Conservation (phyloP, 768 basidiomycete species). For the Pleurotus djamor region DNA sequence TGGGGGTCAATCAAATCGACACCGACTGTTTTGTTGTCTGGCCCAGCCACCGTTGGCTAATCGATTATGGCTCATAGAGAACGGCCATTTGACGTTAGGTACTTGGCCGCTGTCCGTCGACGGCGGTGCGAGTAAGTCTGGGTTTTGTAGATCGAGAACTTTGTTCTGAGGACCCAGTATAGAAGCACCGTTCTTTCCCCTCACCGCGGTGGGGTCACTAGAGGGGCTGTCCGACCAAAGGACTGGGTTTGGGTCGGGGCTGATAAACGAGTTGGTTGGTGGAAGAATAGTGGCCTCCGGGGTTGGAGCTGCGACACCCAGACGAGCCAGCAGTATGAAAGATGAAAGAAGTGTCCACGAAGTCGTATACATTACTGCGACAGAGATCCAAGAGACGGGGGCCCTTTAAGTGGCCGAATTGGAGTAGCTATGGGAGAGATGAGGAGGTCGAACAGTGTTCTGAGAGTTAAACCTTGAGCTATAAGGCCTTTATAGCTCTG, state of each 20-base stretch:
- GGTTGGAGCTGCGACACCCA: neutral
- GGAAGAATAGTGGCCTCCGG: neutral
- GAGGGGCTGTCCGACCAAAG: conserved; percentile 28
- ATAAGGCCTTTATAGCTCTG: neutral
- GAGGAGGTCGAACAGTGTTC: neutral
- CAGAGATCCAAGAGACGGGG: too few species aligned
- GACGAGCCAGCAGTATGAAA: neutral
- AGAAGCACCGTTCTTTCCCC: conserved; percentile 35
- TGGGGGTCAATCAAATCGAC: neutral
- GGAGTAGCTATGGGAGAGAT: too few species aligned
- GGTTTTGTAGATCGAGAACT: conserved; percentile 36
- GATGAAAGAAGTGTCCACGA: neutral
- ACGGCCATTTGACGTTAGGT: conserved; percentile 57
- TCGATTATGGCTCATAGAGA: conserved; percentile 51
- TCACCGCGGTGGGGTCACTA: conserved; percentile 26
- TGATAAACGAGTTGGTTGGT: conserved; percentile 5
- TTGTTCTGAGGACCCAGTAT: conserved; percentile 42
- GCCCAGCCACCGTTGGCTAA: conserved; percentile 60
- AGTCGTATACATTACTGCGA: neutral
- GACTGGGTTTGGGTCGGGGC: conserved; percentile 39
- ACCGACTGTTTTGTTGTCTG: conserved; percentile 50
- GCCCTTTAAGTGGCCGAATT: too few species aligned
- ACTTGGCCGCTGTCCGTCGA: conserved; percentile 41
- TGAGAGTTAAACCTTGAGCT: neutral
- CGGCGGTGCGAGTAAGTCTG: conserved; percentile 42